Percentiles rank a stretch among this genome's conserved stretches.
phyloP scores from a whole-genome alignment of 1,139 yeast species.

The Pichia kudriavzevii region DNA sequence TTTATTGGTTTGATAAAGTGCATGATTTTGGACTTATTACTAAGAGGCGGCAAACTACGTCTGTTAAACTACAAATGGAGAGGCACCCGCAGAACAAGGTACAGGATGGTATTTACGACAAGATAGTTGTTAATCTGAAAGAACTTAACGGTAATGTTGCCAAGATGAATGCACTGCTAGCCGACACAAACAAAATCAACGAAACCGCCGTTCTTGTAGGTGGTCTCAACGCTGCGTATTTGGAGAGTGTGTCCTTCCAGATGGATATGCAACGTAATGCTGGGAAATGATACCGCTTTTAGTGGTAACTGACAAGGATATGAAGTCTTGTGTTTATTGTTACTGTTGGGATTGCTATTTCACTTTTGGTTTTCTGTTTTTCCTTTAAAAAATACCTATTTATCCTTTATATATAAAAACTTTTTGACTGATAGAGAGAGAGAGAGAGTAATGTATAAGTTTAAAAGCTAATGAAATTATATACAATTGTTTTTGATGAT shows the following conservation, averaged over 20 bases:
- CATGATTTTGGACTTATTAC: too few relatives aligned
- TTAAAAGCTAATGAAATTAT: background rate
- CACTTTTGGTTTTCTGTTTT: too few relatives aligned
- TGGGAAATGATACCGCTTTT: too few relatives aligned
- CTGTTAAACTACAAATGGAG: too few relatives aligned
- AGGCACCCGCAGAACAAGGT: conserved; percentile 80
- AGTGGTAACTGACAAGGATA: too few relatives aligned
- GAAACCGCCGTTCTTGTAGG: conserved; percentile 67
- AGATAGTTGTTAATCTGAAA: conserved; percentile 63
- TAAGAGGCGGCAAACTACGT: too few relatives aligned
- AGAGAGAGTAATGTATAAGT: background rate
- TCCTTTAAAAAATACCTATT: too few relatives aligned
- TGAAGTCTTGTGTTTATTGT: too few relatives aligned
- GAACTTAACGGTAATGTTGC: conserved; percentile 21
- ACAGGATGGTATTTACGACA: conserved; percentile 68
- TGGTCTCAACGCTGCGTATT: conserved; percentile 36
- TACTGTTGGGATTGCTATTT: too few relatives aligned
- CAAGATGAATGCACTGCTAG: conserved; percentile 46
- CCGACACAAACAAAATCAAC: conserved; percentile 58
- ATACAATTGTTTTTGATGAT: background rate
- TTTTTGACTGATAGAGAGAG: too few relatives aligned
- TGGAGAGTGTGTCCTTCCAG: conserved; percentile 12
- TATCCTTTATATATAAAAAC: too few relatives aligned
- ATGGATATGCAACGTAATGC: conserved; percentile 9
- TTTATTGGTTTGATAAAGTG: too few relatives aligned